Conservation (phyloP, 2,329 filamentous ascomycete species). For the Lachnellula hyalina region DNA sequence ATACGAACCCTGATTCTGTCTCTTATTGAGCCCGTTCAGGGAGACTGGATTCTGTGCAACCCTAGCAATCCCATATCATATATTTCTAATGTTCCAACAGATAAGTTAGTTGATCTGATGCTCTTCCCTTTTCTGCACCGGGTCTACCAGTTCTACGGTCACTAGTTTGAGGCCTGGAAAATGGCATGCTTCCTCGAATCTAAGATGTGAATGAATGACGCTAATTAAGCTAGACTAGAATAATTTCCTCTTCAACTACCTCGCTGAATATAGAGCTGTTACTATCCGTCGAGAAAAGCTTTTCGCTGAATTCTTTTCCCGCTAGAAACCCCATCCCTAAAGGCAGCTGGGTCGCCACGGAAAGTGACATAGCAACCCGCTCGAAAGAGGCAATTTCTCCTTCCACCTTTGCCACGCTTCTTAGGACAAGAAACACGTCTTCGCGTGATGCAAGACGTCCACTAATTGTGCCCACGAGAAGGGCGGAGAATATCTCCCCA, state of each 20-base stretch:
- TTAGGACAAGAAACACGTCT: background rate
- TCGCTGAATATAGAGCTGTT: background rate
- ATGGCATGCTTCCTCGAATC: background rate
- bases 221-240: background rate
- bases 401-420: background rate
- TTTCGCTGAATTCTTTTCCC: background rate
- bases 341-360: background rate
- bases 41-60: too few relatives aligned
- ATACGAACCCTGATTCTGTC: too few relatives aligned
- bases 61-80: too few relatives aligned
- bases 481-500: background rate
- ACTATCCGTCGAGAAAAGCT: background rate
- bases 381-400: background rate
- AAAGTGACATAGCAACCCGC: background rate
- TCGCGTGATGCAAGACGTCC: background rate
- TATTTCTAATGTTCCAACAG: too few relatives aligned
- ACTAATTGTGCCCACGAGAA: background rate
- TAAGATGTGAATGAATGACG: background rate
- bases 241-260: background rate
- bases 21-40: too few relatives aligned
- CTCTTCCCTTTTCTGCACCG: too few relatives aligned
- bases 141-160: too few relatives aligned
- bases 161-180: too few relatives aligned
- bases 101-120: too few relatives aligned
- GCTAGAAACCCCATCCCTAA: background rate